Percentiles rank a stretch among this genome's conserved stretches.
Evolutionary conservation across 2,329 filamentous ascomycete species (phyloP).

Genomic region (Shiraia sp.): DNA sequence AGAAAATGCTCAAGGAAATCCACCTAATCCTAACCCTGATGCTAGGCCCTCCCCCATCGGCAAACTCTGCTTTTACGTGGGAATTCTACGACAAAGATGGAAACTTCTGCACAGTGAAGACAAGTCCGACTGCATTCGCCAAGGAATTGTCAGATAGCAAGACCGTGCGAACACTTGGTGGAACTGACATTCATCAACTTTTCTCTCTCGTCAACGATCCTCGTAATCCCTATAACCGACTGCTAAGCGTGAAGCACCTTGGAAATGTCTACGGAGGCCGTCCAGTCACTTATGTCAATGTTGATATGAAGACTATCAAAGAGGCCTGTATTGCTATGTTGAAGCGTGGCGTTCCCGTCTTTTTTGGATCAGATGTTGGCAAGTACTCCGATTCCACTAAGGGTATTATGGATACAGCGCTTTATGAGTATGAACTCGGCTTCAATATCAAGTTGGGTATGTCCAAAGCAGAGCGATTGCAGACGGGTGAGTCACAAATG

Average conservation of each 20-base stretch:
- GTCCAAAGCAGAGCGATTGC: conserved; percentile 74
- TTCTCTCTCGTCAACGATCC: conserved; percentile 87
- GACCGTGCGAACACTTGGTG: conserved; percentile 60
- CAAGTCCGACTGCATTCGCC: conserved; percentile 73
- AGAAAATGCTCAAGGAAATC: conserved; percentile 77
- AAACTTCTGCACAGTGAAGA: conserved; percentile 63
- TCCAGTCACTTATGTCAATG: conserved; percentile 80
- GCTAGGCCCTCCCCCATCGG: conserved; percentile 75
- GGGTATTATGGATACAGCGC: conserved; percentile 78
- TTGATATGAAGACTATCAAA: conserved; percentile 74
- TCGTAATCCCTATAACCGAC: conserved; percentile 71
- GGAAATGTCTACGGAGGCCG: conserved; percentile 81
- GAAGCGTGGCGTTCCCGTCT: conserved; percentile 75
- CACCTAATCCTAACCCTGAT: conserved; percentile 81
- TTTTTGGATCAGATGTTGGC: conserved; percentile 88
- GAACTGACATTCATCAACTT: conserved; percentile 66
- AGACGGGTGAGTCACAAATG: conserved; percentile 78
- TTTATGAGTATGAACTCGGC: conserved; percentile 82
- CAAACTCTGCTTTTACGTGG: conserved; percentile 75
- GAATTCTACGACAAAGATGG: conserved; percentile 73
- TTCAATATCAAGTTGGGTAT: conserved; percentile 76
- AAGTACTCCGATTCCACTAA: conserved; percentile 71
- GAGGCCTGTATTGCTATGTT: conserved; percentile 76
- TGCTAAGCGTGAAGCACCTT: conserved; percentile 76
- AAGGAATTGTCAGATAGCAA: conserved; percentile 66